These are phyloP conservation scores for Fusarium decemcellulare DNA, from an alignment of 2,329 filamentous ascomycete genomes.

Conservation along the genomic window DNA sequence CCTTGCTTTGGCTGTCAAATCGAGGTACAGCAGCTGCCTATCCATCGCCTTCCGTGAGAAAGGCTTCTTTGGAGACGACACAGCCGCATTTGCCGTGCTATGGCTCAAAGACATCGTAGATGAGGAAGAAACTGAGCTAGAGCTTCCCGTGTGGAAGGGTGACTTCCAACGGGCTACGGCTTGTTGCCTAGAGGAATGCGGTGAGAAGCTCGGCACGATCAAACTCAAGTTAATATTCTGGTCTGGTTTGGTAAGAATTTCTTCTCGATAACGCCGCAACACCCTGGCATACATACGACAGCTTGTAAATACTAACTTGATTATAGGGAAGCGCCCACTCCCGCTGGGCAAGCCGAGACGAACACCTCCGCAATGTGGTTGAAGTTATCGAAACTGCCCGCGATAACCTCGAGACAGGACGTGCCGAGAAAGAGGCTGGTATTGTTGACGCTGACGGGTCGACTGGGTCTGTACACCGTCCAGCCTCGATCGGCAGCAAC, in stretches of 20 bases:
- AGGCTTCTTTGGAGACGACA: slow-evolving; percentile 64
- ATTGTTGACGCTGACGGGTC: slow-evolving; percentile 50
- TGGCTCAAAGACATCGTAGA: slow-evolving; percentile 81
- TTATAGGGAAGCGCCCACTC: slow-evolving; percentile 54
- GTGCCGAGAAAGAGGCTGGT: slow-evolving; percentile 53
- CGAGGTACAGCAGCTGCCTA: slow-evolving; percentile 68
- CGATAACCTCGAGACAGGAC: slow-evolving; percentile 51
- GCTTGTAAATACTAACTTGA: slow-evolving; percentile 12
- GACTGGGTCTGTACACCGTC: slow-evolving; percentile 6
- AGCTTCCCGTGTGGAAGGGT: slow-evolving; percentile 76
- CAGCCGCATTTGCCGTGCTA: slow-evolving; percentile 73
- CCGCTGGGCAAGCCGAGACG: slow-evolving; percentile 52
- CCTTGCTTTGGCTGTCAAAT: slow-evolving; percentile 68
- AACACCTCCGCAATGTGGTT: slow-evolving; percentile 54
- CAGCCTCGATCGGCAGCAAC: slow-evolving; percentile 39
- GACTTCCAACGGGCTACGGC: slow-evolving; percentile 63
- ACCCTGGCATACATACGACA: neutral
- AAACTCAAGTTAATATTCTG: slow-evolving; percentile 56
- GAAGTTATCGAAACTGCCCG: slow-evolving; percentile 64
- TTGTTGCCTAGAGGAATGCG: slow-evolving; percentile 59
- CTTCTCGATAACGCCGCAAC: neutral
- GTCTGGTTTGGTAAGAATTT: slow-evolving; percentile 52
- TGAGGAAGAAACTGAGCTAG: slow-evolving; percentile 72
- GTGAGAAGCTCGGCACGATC: slow-evolving; percentile 62
- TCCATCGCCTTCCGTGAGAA: slow-evolving; percentile 69